phyloP scores from a whole-genome alignment of 495 filamentous ascomycete species.

The Oidiodendron maius region DNA sequence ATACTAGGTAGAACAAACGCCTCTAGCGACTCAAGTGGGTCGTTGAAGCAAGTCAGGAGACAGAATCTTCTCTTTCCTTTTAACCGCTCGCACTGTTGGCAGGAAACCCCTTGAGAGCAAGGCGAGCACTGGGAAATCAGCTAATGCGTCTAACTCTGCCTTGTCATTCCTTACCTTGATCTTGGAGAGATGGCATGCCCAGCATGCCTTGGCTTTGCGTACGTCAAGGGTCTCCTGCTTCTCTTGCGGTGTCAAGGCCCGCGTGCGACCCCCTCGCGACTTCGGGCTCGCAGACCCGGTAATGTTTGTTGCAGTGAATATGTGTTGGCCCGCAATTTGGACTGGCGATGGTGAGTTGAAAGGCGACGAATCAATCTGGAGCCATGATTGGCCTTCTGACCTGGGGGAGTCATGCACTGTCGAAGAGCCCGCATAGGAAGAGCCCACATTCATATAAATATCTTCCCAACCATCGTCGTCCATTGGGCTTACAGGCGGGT shows the following conservation, averaged over 20 bases:
- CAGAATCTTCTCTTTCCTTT: conserved; percentile 24
- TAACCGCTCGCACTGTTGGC: conserved; percentile 19
- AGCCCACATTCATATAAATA: not conserved
- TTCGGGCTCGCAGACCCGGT: conserved; percentile 14
- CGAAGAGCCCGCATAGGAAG: conserved; percentile 5
- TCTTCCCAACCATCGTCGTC: not conserved
- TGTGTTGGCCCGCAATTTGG: too few species aligned
- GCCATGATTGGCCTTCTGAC: not conserved
- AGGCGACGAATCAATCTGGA: conserved; percentile 1
- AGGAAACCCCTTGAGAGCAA: conserved; percentile 19
- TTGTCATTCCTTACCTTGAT: conserved; percentile 16
- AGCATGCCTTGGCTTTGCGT: conserved; percentile 21
- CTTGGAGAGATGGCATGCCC: conserved; percentile 25
- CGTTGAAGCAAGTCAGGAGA: conserved; percentile 21
- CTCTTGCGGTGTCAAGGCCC: conserved; percentile 16
- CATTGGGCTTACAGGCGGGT: not conserved
- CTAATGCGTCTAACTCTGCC: not conserved
- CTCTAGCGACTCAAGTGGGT: conserved; percentile 19
- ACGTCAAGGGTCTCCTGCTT: conserved; percentile 21
- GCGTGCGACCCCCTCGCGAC: conserved; percentile 12
- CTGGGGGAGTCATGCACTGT: conserved; percentile 10
- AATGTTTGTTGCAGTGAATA: conserved; percentile 6
- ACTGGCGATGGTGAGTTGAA: conserved; percentile 8
- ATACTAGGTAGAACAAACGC: conserved; percentile 19
- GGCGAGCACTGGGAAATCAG: conserved; percentile 16